phyloP scores from a whole-genome alignment of 1,284 basidiomycete species.

The Kalmanozyma brasiliensis region DNA sequence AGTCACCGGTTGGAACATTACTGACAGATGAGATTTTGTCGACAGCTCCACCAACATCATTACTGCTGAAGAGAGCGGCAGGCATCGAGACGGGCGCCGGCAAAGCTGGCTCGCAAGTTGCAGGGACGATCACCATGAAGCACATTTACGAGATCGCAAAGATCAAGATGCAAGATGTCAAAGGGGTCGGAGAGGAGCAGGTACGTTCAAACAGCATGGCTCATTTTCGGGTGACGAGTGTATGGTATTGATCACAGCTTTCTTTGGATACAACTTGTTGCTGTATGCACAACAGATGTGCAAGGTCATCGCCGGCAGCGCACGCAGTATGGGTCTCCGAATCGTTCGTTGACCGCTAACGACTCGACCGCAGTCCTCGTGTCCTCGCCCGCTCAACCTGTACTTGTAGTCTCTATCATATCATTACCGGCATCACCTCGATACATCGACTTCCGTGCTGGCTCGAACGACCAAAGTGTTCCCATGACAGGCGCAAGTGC shows the following conservation, averaged over 20 bases:
- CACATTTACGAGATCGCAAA: conserved; percentile 99
- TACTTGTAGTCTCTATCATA: conserved; percentile 25
- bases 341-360: conserved; percentile 33
- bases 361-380: no score
- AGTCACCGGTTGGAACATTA: no score
- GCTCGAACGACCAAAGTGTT: no score
- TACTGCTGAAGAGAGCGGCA: conserved; percentile 88
- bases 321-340: conserved; percentile 56
- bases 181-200: conserved; percentile 59
- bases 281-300: conserved; percentile 52
- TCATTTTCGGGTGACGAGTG: background rate
- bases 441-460: background rate
- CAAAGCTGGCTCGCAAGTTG: conserved; percentile 76
- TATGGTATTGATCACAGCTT: no score
- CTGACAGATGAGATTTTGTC: background rate
- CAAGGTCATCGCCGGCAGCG: conserved; percentile 56
- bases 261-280: no score
- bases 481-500: no score
- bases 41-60: conserved; percentile 84
- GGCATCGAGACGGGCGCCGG: conserved; percentile 84
- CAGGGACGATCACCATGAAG: conserved; percentile 89
- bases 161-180: conserved; percentile 85
- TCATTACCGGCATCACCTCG: background rate
- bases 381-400: conserved; percentile 12
- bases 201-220: no score